Evolutionary conservation across 73 alveolate species (phyloP), one percentile per base, ranked within the genome.

Genomic region (Paramecium pentaurelia): DNA sequence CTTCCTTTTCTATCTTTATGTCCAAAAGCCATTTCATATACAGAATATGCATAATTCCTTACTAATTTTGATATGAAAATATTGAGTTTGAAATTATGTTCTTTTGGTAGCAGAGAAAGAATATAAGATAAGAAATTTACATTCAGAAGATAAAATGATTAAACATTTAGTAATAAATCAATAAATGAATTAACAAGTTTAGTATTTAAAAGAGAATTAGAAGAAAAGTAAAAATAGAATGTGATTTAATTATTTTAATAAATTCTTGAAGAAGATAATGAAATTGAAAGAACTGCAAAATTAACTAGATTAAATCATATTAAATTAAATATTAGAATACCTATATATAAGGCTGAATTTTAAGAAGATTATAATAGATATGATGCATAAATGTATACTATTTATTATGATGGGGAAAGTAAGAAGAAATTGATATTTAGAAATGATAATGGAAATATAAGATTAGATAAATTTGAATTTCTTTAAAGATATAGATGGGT

Each of bases 401-500:
- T 32, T 25, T 64, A 4, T 34, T 64, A 32, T 28, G 42, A 28
- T 12, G 84, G 84, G 28, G 84, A 64, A 64, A n/a, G 25, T 14
- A 22, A 6, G 16, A 64, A 34, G 5, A 64, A 20, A 12, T 28
- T 64, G 7, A 34, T 64, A 12, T 28, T 28, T 9, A 64, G 84
- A 27, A 64, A 64, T 28, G 84, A 64, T 0, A 32, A 64, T 32
- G 84, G 84, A 1, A 64, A 64, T 1, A 28, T 64, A 6, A 64
- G 84, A 64, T 27, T 64, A 28, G 84, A 64, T 28, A 64, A 64
- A 28, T 28, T 32, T 64, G 84, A 64, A 64, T 64, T 64, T 27
- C 47, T 64, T 32, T 32, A 64, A 32, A 28, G 84, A 64, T 64
- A 64, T 64, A 64, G 51, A 64, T 64, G 84, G 84, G 84, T 64